Base-by-base conservation (phyloP, 371 early-diverging fungal genomes). In the Mortierella sp. region DNA sequence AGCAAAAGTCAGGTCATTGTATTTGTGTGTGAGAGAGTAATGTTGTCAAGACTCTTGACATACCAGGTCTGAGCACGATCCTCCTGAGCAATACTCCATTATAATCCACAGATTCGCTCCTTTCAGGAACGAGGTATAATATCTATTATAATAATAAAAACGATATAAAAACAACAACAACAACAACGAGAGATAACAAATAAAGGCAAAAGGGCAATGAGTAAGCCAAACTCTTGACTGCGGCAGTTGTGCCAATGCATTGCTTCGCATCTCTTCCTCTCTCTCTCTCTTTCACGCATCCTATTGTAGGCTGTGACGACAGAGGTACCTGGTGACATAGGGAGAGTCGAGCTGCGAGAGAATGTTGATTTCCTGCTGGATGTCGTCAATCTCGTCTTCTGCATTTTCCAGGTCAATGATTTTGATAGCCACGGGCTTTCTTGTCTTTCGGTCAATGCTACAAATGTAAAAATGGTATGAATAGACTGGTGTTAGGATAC, bases 321-420 rank as follows among this genome's bases (percentile, higher is more conserved):
- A 37, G 0, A 16, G 64, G 61, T 92, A 94, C 92, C 93, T 94
- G 66, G 96, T 97, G 46, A 98, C 94, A 81, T 91, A 92, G 43
- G 88, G 89, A 11, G 96, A 96, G 74, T 97, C 95, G 60, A 97
- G 84, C 74, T 97, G 98, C n/a, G 96, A 94, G 19, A 99, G 86
- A 62, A 99, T 97, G 58, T 89, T 90, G 80, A 98, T 99, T 77
- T 99, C 99, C 80, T 95, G 95, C 75, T 96, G 97, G 75, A 99
- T 97, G 84, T 98, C 99, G 68, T 97, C 98, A 70, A 98, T 97
- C 74, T 99, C 98, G 74, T 98, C 98, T 80, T 98, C 98, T 28
- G 97, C 95, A 70, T 92, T 90, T 80, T 96, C 97, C 28, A 97
- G 84, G 74, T 96, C 96, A 75, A 96, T 96, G 48, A 95, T 90